Conservation (phyloP, 2,329 filamentous ascomycete genomes). For the Talaromyces sp. region DNA sequence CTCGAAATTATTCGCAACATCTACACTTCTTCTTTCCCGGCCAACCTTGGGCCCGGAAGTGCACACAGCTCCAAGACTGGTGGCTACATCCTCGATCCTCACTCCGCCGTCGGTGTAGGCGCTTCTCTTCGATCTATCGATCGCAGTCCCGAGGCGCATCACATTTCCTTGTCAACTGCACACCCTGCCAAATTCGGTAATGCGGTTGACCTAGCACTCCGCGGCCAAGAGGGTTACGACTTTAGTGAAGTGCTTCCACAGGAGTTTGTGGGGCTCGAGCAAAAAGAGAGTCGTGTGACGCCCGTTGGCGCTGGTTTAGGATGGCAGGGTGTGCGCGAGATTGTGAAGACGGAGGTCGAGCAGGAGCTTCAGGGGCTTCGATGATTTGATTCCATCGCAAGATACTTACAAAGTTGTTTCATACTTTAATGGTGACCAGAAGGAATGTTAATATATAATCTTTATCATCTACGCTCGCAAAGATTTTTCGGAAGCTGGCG, state of each 20-base stretch:
- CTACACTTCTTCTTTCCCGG: conserved; percentile 55
- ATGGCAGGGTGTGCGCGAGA: conserved; percentile 72
- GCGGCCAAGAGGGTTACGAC: conserved; percentile 66
- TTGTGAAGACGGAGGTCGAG: conserved; percentile 70
- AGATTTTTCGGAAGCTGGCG: no score
- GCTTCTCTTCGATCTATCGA: conserved; percentile 68
- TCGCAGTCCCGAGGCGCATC: conserved; percentile 50
- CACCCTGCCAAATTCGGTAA: conserved; percentile 93
- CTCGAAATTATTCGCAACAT: conserved; percentile 61
- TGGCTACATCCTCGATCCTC: conserved; percentile 85
- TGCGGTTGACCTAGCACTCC: conserved; percentile 77
- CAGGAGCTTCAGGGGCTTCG: conserved; percentile 9
- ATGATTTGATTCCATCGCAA: background rate
- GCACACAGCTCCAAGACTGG: conserved; percentile 42
- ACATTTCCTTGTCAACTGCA: conserved; percentile 86
- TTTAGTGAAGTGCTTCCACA: conserved; percentile 72
- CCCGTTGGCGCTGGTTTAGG: conserved; percentile 61
- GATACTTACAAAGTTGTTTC: background rate
- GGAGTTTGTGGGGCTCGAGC: conserved; percentile 76
- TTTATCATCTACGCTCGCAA: background rate
- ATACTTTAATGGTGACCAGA: background rate
- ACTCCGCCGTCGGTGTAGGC: conserved; percentile 81
- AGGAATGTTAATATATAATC: background rate
- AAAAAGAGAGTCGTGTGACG: conserved; percentile 70
- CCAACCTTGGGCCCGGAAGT: conserved; percentile 32